These are phyloP conservation scores for Striga hermonthica DNA, from an alignment of 305 asterid genomes.

Conservation along the genomic window DNA sequence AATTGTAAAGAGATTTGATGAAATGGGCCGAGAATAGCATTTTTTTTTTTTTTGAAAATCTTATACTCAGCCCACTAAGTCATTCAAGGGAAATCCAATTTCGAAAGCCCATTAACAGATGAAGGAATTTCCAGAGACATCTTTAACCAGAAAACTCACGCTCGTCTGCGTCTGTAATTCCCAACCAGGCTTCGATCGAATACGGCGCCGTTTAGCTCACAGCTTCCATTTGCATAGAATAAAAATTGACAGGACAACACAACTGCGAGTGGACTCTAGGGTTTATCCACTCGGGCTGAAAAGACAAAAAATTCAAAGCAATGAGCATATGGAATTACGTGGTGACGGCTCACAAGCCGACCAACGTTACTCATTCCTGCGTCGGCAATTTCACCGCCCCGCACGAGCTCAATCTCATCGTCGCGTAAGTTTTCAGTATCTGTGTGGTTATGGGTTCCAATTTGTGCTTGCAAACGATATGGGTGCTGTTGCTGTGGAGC, in stretches of 20 bases:
- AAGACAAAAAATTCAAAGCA: slow-evolving; percentile 5
- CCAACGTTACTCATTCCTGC: slow-evolving; percentile 92
- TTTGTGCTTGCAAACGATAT: not conserved
- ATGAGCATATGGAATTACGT: slow-evolving; percentile 98
- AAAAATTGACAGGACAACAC: slow-evolving; percentile 23
- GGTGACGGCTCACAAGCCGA: slow-evolving; percentile 98
- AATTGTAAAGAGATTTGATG: too few relatives aligned
- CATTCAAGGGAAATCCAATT: not conserved
- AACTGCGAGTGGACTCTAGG: slow-evolving; percentile 27
- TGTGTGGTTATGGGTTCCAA: slow-evolving; percentile 6
- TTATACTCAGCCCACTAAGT: not conserved
- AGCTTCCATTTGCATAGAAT: slow-evolving; percentile 1
- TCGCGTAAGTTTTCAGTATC: slow-evolving; percentile 54
- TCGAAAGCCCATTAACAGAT: slow-evolving; percentile 2
- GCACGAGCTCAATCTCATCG: slow-evolving; percentile 87
- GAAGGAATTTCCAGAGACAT: not conserved
- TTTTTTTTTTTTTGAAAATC: not conserved
- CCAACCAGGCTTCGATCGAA: not conserved
- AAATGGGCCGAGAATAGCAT: not conserved
- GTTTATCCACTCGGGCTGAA: slow-evolving; percentile 24
- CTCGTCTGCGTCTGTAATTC: not conserved
- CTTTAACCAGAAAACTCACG: too few relatives aligned
- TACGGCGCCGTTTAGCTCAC: slow-evolving; percentile 36
- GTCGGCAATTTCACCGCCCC: slow-evolving; percentile 96
- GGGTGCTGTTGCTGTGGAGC: not conserved